A percentile compares a stretch with the other conserved stretches of the same genome.
Conservation (phyloP, 345 rosid genomes). For the Alliaria petiolata region DNA sequence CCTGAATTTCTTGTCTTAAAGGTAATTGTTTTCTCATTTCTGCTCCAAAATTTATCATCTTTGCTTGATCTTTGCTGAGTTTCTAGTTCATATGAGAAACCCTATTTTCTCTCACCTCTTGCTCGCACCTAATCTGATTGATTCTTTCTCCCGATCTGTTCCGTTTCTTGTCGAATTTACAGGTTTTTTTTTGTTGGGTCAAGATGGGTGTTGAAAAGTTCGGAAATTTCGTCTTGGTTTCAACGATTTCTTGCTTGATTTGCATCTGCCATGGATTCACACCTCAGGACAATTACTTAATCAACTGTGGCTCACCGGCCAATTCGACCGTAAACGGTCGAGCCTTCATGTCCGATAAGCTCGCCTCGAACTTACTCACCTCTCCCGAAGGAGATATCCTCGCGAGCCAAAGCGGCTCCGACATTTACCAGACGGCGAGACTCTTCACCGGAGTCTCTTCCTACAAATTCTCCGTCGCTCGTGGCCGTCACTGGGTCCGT, state of each 20-base stretch:
- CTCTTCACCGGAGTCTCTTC: constrained; percentile 53
- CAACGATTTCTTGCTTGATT: constrained; percentile 40
- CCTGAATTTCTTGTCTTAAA: constrained; percentile 5
- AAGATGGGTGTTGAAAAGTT: constrained; percentile 40
- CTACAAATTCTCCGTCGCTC: constrained; percentile 59
- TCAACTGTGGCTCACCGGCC: constrained; percentile 75
- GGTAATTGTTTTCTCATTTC: neutral
- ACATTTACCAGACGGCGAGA: constrained; percentile 71
- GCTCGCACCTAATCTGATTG: neutral
- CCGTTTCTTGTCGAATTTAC: neutral
- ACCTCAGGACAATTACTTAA: constrained; percentile 70
- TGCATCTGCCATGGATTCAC: constrained; percentile 53
- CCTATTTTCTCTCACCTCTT: neutral
- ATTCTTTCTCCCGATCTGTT: neutral
- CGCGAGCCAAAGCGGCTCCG: constrained; percentile 35
- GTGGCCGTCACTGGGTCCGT: constrained; percentile 94
- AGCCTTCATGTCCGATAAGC: constrained; percentile 65
- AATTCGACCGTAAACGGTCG: constrained; percentile 51
- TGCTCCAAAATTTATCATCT: neutral
- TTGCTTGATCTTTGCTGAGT: neutral
- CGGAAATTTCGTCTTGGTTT: constrained; percentile 31
- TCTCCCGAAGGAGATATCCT: constrained; percentile 41
- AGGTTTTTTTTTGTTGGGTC: neutral
- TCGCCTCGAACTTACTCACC: constrained; percentile 54
- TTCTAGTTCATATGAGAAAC: neutral